Evolutionary conservation across 805 yeast species (phyloP).

Genomic region (Yarrowia sp.): DNA sequence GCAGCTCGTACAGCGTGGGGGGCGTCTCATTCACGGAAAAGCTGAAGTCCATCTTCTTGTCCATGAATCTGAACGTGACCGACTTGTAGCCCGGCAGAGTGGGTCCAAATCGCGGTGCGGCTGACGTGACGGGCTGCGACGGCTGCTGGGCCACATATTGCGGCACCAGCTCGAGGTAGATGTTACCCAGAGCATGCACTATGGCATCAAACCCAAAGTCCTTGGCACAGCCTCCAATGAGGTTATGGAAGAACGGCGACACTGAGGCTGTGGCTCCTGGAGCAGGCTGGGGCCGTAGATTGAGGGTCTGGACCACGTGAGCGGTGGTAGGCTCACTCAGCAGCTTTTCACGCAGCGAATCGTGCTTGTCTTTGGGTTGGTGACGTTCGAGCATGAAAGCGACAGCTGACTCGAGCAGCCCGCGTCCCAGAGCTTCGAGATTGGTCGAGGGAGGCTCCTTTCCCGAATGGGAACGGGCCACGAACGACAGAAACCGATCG

Average conservation of each 20-base stretch:
- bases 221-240: conserved; percentile 48
- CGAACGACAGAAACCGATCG: conserved; percentile 27
- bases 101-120: conserved; percentile 21
- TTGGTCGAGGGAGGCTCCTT: conserved; percentile 17
- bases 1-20: conserved; percentile 78
- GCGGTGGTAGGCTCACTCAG: conserved; percentile 40
- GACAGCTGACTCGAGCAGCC: conserved; percentile 13
- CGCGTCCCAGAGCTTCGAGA: conserved; percentile 17
- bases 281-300: conserved; percentile 15
- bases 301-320: conserved; percentile 40
- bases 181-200: conserved; percentile 70
- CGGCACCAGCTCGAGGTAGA: conserved; percentile 59
- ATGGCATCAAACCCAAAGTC: conserved; percentile 82
- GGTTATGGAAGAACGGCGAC: conserved; percentile 5
- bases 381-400: conserved; percentile 38
- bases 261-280: background rate
- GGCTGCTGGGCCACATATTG: conserved; percentile 3
- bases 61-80: conserved; percentile 48
- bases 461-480: conserved; percentile 21
- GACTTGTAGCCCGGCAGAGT: conserved; percentile 41
- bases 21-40: conserved; percentile 73
- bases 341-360: conserved; percentile 39
- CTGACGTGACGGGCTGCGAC: background rate
- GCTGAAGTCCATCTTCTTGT: conserved; percentile 60
- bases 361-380: conserved; percentile 6